Conservation (phyloP, 176 grass and related monocot genomes). For the Zizania latifolia region DNA sequence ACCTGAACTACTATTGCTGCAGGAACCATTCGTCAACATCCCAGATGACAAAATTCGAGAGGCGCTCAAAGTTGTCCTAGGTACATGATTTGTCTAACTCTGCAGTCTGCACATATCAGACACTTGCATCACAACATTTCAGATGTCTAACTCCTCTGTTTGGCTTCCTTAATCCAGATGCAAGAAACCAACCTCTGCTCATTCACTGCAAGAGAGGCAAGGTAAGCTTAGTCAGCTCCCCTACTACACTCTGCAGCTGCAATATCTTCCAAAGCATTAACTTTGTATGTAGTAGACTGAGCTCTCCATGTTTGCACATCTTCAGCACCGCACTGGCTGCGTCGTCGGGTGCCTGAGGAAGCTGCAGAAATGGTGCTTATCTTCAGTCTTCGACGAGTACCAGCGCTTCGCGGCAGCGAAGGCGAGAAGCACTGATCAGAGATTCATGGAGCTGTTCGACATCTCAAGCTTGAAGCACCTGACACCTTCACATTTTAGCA, state of each 20-base stretch:
- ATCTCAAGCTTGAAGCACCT: constrained; percentile 54
- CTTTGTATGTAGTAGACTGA: background rate
- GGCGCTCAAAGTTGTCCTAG: constrained; percentile 72
- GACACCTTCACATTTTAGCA: constrained; percentile 25
- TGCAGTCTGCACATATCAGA: constrained; percentile 1
- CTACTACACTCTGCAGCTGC: background rate
- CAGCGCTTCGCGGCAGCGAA: constrained; percentile 60
- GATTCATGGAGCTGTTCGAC: constrained; percentile 81
- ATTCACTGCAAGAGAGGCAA: constrained; percentile 87
- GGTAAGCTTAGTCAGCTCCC: constrained; percentile 9
- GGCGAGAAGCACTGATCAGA: constrained; percentile 52
- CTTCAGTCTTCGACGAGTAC: constrained; percentile 75
- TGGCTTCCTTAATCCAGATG: constrained; percentile 40
- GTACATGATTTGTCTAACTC: constrained; percentile 28
- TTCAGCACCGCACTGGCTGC: constrained; percentile 80
- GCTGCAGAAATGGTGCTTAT: constrained; percentile 66
- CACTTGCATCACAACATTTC: constrained; percentile 1
- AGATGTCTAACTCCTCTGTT: background rate
- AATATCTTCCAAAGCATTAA: background rate
- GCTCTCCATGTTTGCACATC: constrained; percentile 2
- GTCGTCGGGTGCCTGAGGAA: constrained; percentile 74
- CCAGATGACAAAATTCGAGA: constrained; percentile 62
- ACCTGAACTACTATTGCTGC: constrained; percentile 15
- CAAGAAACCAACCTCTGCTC: constrained; percentile 65
- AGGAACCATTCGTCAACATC: constrained; percentile 62